Percentiles rank a stretch among this genome's conserved stretches.
Conservation (phyloP, 768 basidiomycete genomes). For the Tylopilus plumbeoviolaceoides region DNA sequence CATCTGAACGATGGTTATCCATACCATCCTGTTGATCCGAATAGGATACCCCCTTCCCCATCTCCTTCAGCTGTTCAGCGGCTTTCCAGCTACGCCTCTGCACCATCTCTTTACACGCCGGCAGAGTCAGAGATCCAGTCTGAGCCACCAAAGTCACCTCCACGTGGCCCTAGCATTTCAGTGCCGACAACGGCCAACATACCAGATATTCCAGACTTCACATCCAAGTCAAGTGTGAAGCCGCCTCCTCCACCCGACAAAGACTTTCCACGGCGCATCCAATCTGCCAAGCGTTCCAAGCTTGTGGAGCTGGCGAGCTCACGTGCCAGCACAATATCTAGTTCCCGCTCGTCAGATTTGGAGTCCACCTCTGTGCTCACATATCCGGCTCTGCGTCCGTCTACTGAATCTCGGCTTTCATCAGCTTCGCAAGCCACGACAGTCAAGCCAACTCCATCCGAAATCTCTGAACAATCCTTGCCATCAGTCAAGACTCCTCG, state of each 20-base stretch:
- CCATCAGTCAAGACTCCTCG: conserved; percentile 22
- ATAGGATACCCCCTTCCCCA: conserved; percentile 60
- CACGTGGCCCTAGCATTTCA: conserved; percentile 40
- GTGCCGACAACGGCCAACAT: conserved; percentile 45
- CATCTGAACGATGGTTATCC: conserved; percentile 5
- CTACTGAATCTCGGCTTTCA: conserved; percentile 47
- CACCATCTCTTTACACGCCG: conserved; percentile 50
- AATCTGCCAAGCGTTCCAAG: conserved; percentile 52
- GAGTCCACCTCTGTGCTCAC: conserved; percentile 65
- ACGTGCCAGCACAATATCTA: conserved; percentile 47
- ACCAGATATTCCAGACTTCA: conserved; percentile 52
- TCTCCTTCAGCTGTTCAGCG: conserved; percentile 62
- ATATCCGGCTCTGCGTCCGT: conserved; percentile 68
- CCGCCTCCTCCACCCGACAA: conserved; percentile 24
- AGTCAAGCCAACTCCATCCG: conserved; percentile 9
- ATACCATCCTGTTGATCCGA: conserved; percentile 42
- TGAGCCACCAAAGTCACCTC: conserved; percentile 34
- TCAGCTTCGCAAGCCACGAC: conserved; percentile 25
- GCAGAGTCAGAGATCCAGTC: conserved; percentile 33
- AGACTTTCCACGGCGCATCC: conserved; percentile 21
- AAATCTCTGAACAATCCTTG: conserved; percentile 18
- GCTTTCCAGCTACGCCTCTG: conserved; percentile 54
- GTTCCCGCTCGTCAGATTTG: conserved; percentile 52
- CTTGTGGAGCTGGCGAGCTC: conserved; percentile 66
- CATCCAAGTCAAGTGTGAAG: conserved; percentile 42